phyloP scores from a whole-genome alignment of 352 stramenopile genomes.

The Phytopythium cucurbitacearum region DNA sequence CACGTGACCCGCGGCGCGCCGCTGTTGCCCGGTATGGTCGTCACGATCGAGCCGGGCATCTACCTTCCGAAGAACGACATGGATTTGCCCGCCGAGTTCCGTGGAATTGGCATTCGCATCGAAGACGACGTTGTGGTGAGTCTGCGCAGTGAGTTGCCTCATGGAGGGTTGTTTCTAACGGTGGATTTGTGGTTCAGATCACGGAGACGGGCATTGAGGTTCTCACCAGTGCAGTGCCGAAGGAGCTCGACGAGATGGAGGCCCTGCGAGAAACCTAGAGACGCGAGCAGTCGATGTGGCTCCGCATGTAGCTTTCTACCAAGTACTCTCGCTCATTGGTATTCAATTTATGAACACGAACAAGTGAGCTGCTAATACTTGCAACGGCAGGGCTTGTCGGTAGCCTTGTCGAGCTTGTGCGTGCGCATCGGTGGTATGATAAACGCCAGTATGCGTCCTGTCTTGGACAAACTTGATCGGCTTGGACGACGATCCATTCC shows the following conservation, averaged over 20 bases:
- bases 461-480: no score
- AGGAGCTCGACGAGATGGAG: slow-evolving; percentile 68
- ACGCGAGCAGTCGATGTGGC: background rate
- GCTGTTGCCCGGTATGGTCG: slow-evolving; percentile 70
- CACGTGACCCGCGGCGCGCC: slow-evolving; percentile 54
- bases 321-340: no score
- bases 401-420: no score
- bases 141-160: background rate
- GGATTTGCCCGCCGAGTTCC: slow-evolving; percentile 63
- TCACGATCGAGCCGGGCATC: slow-evolving; percentile 80
- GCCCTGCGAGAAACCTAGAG: slow-evolving; percentile 38
- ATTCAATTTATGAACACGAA: no score
- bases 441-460: no score
- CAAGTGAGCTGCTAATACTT: no score
- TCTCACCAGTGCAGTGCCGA: slow-evolving; percentile 60
- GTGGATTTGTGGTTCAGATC: slow-evolving; percentile 36
- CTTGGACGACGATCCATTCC: no score
- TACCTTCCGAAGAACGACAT: slow-evolving; percentile 77
- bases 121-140: slow-evolving; percentile 83
- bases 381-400: no score
- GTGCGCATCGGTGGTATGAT: no score
- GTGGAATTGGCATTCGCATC: slow-evolving; percentile 81
- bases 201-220: slow-evolving; percentile 72
- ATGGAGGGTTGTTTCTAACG: background rate
- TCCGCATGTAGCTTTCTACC: no score